Percentiles rank a stretch among this genome's conserved stretches.
Evolutionary conservation across 345 rosid species (phyloP).

Genomic region (Linum usitatissimum): DNA sequence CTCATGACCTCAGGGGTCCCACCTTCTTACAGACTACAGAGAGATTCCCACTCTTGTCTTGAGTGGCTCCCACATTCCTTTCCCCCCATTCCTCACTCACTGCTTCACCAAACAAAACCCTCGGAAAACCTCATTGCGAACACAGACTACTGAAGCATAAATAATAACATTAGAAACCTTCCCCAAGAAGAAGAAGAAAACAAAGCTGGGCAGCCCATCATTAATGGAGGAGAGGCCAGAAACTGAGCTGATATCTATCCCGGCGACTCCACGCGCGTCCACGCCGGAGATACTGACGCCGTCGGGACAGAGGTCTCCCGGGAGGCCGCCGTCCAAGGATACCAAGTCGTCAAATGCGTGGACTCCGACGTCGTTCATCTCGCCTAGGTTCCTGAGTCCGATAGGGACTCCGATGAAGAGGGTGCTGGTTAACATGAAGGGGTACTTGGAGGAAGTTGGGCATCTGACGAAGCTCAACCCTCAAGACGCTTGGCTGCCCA

Average conservation of each 20-base stretch:
- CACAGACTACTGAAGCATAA: neutral
- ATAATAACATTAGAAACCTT: neutral
- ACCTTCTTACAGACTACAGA: neutral
- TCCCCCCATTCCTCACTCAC: constrained; percentile 10
- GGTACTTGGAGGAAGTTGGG: constrained; percentile 86
- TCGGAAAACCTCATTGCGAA: neutral
- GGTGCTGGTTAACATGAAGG: constrained; percentile 83
- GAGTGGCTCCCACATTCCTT: constrained; percentile 3
- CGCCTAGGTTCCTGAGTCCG: constrained; percentile 88
- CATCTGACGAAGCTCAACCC: constrained; percentile 94
- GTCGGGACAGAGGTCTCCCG: constrained; percentile 87
- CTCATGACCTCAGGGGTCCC: constrained; percentile 15
- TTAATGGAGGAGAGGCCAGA: constrained; percentile 94
- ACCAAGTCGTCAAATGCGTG: constrained; percentile 73
- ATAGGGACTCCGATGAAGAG: constrained; percentile 98
- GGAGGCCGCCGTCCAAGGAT: constrained; percentile 46
- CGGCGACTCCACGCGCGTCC: constrained; percentile 88
- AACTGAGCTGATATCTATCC: constrained; percentile 88
- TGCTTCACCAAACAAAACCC: neutral
- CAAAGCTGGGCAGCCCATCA: neutral
- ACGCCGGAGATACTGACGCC: constrained; percentile 94
- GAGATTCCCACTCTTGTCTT: neutral
- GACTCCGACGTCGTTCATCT: constrained; percentile 95
- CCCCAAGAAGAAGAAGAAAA: neutral
- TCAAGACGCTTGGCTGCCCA: constrained; percentile 97